phyloP scores from a whole-genome alignment of 2,329 filamentous ascomycete genomes.

The Botrytis deweyae region DNA sequence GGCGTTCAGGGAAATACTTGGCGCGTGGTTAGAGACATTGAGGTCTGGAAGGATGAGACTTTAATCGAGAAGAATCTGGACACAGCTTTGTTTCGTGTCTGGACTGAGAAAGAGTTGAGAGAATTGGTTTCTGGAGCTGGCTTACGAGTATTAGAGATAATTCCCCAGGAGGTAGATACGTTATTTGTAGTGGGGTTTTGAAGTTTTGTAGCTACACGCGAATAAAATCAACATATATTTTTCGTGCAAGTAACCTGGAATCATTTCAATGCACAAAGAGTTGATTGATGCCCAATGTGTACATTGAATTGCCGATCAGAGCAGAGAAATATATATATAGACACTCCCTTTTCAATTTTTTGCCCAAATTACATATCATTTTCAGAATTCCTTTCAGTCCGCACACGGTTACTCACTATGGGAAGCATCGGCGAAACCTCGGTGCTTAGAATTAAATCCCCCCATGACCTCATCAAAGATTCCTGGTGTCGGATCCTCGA shows the following conservation, averaged over 20 bases:
- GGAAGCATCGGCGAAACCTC: neutral
- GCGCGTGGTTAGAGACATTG: neutral
- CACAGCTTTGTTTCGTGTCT: neutral
- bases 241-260: neutral
- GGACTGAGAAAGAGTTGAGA: neutral
- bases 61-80: neutral
- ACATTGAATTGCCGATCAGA: neutral
- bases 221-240: neutral
- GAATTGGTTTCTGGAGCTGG: neutral
- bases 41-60: neutral
- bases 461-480: neutral
- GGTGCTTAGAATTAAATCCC: neutral
- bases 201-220: neutral
- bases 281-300: neutral
- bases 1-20: neutral
- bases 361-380: neutral
- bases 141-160: neutral
- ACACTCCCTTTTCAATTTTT: neutral
- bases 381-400: neutral
- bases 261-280: neutral
- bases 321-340: neutral
- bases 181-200: neutral
- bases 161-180: neutral
- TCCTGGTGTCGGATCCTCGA: neutral
- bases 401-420: neutral